A percentile compares a stretch with the other conserved stretches of the same genome.
Conservation (phyloP, 1,284 basidiomycete species). For the Leccinum ponderosum region DNA sequence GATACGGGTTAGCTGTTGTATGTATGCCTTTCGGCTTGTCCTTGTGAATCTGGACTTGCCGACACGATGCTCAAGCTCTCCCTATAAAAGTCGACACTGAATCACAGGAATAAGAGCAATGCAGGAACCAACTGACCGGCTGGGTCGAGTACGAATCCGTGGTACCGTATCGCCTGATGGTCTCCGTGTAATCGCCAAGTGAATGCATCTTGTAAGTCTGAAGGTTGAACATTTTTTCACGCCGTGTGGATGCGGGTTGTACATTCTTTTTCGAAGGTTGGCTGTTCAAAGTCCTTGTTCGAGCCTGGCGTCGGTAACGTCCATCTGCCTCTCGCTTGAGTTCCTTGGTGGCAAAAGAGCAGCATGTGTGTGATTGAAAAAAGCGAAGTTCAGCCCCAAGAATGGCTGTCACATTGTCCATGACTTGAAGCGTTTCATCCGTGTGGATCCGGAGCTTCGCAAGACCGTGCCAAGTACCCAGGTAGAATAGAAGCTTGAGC, state of each 20-base stretch:
- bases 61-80: too few relatives aligned
- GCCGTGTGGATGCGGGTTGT: not conserved
- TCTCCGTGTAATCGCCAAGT: not conserved
- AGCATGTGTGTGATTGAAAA: not conserved
- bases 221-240: too few relatives aligned
- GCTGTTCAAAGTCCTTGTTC: not conserved
- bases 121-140: too few relatives aligned
- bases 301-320: not conserved
- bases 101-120: too few relatives aligned
- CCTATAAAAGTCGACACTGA: too few relatives aligned
- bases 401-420: not conserved
- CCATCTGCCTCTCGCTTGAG: not conserved
- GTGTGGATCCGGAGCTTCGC: not conserved
- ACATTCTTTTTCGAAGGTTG: not conserved
- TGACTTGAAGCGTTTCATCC: not conserved
- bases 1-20: too few relatives aligned
- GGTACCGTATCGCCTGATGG: too few relatives aligned
- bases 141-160: too few relatives aligned
- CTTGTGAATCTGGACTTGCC: too few relatives aligned
- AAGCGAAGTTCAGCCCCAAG: not conserved
- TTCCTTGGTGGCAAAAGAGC: not conserved
- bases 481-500: not conserved
- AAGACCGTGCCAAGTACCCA: not conserved
- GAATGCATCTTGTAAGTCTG: not conserved
- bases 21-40: too few relatives aligned